phyloP scores from a whole-genome alignment of 2,329 filamentous ascomycete genomes.

The Epichloe elymi region DNA sequence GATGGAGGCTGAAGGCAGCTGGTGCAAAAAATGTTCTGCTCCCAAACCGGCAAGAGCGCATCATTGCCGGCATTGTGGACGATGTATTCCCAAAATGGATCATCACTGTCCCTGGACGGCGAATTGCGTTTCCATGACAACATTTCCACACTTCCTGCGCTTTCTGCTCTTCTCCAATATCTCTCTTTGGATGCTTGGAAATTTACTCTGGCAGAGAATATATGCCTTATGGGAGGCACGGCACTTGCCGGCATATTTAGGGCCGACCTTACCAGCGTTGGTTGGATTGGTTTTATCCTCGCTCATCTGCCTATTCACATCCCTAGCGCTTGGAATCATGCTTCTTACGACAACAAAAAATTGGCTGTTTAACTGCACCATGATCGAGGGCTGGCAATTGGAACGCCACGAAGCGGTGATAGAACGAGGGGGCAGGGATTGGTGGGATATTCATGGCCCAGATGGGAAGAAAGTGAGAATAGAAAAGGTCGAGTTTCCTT shows the following conservation, averaged over 20 bases:
- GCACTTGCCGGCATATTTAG: conserved; percentile 61
- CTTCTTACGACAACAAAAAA: conserved; percentile 47
- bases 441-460: conserved; percentile 26
- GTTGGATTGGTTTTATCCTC: conserved; percentile 46
- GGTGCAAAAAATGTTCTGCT: conserved; percentile 65
- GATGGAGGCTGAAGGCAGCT: conserved; percentile 29
- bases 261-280: conserved; percentile 48
- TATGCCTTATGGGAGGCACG: conserved; percentile 49
- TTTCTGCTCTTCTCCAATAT: conserved; percentile 63
- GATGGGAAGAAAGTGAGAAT: conserved; percentile 34
- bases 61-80: conserved; percentile 65
- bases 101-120: conserved; percentile 78
- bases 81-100: conserved; percentile 71
- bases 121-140: conserved; percentile 73
- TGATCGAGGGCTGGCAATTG: conserved; percentile 69
- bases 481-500: conserved; percentile 63
- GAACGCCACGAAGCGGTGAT: conserved; percentile 49
- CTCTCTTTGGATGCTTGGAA: conserved; percentile 48
- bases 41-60: conserved; percentile 67
- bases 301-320: conserved; percentile 43
- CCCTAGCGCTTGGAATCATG: conserved; percentile 51
- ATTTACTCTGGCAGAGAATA: conserved; percentile 47
- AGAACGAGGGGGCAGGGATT: conserved; percentile 31
- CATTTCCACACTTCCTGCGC: conserved; percentile 70
- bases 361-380: conserved; percentile 58